Percentiles rank a stretch among this genome's conserved stretches.
Conservation (phyloP, 176 grass and related monocot species). For the Phragmites australis region DNA sequence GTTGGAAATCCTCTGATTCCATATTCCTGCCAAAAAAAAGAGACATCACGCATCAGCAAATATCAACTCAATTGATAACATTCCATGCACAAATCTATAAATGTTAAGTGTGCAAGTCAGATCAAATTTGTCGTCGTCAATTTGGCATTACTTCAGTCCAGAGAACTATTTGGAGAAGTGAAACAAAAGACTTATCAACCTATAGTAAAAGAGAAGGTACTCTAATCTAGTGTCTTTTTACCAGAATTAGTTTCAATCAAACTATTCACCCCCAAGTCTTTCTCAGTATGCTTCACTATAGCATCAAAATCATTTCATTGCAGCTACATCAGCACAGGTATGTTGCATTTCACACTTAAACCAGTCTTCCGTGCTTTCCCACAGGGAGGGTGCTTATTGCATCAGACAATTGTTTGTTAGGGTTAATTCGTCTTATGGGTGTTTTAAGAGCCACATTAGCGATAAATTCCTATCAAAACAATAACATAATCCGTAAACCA, state of each 20-base stretch:
- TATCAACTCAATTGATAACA: background rate
- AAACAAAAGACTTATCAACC: constrained; percentile 19
- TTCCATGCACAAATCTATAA: background rate
- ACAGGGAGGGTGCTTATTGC: background rate
- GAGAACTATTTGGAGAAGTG: background rate
- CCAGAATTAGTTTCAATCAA: background rate
- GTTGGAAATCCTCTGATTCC: constrained; percentile 93
- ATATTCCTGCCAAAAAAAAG: constrained; percentile 69
- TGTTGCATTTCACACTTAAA: background rate
- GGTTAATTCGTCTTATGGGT: background rate
- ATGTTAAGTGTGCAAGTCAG: background rate
- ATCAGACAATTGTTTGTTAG: background rate
- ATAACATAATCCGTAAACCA: background rate
- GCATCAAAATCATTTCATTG: background rate
- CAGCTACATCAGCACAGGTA: background rate
- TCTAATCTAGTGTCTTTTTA: background rate
- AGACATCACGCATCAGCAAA: background rate
- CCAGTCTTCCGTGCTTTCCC: background rate
- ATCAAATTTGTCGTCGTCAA: background rate
- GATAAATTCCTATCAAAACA: background rate
- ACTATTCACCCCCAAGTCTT: background rate
- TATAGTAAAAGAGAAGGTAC: background rate
- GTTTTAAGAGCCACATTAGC: background rate
- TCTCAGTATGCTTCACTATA: background rate
- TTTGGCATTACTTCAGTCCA: background rate